Evolutionary conservation across 345 rosid species (phyloP), one percentile per base, ranked within the genome.

Genomic region (Aurinia saxatilis): DNA sequence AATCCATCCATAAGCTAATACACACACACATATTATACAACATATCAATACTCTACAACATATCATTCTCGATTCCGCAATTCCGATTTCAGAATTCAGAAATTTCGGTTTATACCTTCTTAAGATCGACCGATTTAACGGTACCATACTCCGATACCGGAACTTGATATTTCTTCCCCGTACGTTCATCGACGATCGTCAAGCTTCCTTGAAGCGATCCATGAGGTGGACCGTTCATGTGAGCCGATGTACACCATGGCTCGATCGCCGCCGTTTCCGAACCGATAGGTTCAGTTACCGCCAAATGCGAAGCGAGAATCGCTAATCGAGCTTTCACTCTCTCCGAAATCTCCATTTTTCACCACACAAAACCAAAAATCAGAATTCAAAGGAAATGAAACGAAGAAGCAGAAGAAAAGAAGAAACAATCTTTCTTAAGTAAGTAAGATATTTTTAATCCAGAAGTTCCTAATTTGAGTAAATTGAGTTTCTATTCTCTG

Each of bases 21-120:
- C n/a, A n/a, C n/a, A n/a, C n/a, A n/a, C n/a, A 55, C 11, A 11
- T 3, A 66, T 10, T 36, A 14, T 34, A 8, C 33, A 37, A 5
- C 15, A 40, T 8, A 46, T 18, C 11, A 19, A 17, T 44, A 10
- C 17, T 11, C n/a, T n/a, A n/a, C 1, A 30, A 5, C 2, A 4
- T 2, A 21, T 25, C 12, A 44, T 17, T 8, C 25, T 25, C 2
- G 2, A 14, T 21, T 60, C n/a, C n/a, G n/a, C 37, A 61, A 62
- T 29, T 16, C 41, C 19, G 29, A 34, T 53, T 54, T 13, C 30
- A 50, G 60, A 47, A 46, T 27, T 35, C 14, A n/a, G n/a, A n/a
- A n/a, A n/a, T n/a, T n/a, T n/a, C n/a, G n/a, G n/a, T n/a, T 21
- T 16, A 79, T 63, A 91, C 97, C 96, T 84, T 86, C 73, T 88